Base-by-base conservation (phyloP, 176 grass and related monocot genomes). In the Zizania latifolia region DNA sequence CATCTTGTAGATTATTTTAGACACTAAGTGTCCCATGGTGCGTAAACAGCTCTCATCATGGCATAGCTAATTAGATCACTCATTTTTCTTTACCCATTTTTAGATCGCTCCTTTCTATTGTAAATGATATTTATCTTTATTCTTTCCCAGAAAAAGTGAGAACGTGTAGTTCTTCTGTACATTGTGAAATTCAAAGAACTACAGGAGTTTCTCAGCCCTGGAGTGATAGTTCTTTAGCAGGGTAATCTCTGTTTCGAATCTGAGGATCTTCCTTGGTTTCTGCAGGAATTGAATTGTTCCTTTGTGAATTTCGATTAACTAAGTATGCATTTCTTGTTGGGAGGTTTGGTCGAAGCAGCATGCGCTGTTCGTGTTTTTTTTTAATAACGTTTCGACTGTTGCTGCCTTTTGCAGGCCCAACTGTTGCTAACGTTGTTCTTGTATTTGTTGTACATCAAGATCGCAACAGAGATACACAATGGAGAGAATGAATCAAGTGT, bases 1-100 rank as follows among this genome's bases (percentile, higher is more conserved):
- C 51, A 72, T 80, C 80, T 79, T 83, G 80, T 86, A 81, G 79
- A 79, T 70, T 59, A 32, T 26, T 60, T 16, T 82, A 82, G 73
- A 58, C 16, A 23, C 27, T 71, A 51, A 55, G 34, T 41, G 41
- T 14, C 40, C 19, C 65, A 61, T 73, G 79, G 36, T 82, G 80
- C 57, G 19, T 32, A 35, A 67, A 73, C 65, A 60, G 60, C 32
- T 73, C 17, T 76, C 68, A 54, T 78, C 38, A 61, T 34, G 80
- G 74, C 51, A 50, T 39, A 68, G 30, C 31, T 87, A 22, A n/a
- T 53, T 53, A 68, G 72, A 71, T 61, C n/a, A 37, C 12, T 6
- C 12, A 3, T 4, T 78, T 69, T 45, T 5, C 16, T 32, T n/a
- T n/a, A n/a, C n/a, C n/a, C n/a, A n/a, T n/a, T n/a, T n/a, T n/a